phyloP scores from a whole-genome alignment of 2,329 filamentous ascomycete species.

The Davidsoniella australis region DNA sequence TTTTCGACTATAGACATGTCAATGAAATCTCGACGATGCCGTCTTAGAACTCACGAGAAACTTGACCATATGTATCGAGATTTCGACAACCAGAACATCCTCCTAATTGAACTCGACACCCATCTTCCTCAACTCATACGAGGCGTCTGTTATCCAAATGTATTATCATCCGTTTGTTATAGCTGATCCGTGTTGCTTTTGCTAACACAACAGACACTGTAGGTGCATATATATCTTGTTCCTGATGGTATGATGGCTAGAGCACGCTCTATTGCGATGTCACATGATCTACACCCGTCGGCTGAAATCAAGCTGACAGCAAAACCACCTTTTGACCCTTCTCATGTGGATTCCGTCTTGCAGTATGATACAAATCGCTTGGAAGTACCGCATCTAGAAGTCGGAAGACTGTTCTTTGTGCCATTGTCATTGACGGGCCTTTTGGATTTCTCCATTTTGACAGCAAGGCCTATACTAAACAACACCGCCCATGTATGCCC shows the following conservation, averaged over 20 bases:
- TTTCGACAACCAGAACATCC: constrained; percentile 3
- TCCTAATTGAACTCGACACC: constrained; percentile 8
- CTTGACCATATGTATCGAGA: constrained; percentile 8
- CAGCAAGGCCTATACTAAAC: neutral
- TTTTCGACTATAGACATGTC: too few relatives aligned
- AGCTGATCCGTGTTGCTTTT: too few relatives aligned
- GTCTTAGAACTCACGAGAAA: neutral
- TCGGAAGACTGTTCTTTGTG: constrained; percentile 9
- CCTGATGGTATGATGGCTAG: constrained; percentile 3
- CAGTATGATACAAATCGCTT: constrained; percentile 11
- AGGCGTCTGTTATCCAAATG: constrained; percentile 10
- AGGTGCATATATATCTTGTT: constrained; percentile 10
- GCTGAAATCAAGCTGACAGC: constrained; percentile 7
- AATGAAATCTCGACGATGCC: too few relatives aligned
- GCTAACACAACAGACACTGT: too few relatives aligned
- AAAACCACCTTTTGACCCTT: neutral
- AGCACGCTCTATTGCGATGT: constrained; percentile 6
- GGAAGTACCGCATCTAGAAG: constrained; percentile 7
- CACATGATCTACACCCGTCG: constrained; percentile 3
- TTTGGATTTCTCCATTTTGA: neutral
- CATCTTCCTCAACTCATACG: constrained; percentile 9
- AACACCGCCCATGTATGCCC: constrained; percentile 8
- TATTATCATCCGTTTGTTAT: neutral
- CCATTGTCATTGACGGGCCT: constrained; percentile 5
- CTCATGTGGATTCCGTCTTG: neutral